A percentile compares a stretch with the other conserved stretches of the same genome.
phyloP scores from a whole-genome alignment of 306 rosid genomes.

The Trifolium pratense region DNA sequence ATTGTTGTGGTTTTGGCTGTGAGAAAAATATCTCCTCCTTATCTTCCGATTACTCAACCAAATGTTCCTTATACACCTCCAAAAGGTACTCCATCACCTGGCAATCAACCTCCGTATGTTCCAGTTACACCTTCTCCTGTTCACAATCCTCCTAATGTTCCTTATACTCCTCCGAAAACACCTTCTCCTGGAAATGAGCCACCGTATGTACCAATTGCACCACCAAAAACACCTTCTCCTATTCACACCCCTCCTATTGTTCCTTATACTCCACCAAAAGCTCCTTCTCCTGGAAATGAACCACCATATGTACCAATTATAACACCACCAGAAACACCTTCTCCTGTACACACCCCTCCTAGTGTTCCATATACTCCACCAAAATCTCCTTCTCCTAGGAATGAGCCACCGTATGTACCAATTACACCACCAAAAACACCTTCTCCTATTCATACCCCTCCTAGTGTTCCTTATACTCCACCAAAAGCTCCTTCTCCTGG shows the following conservation, averaged over 20 bases:
- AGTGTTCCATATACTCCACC: constrained; percentile 24
- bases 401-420: background rate
- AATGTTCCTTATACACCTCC: constrained; percentile 17
- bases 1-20: constrained; percentile 61
- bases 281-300: too few species aligned
- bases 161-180: background rate
- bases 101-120: background rate
- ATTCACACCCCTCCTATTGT: background rate
- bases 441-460: background rate
- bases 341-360: constrained; percentile 5
- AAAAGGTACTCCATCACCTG: background rate
- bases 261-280: background rate
- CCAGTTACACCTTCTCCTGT: constrained; percentile 19
- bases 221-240: background rate
- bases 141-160: constrained; percentile 11
- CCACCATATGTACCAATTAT: background rate
- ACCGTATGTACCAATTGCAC: background rate
- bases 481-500: background rate
- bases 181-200: background rate
- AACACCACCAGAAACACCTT: constrained; percentile 25
- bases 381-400: background rate
- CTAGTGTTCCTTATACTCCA: background rate
- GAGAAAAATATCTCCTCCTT: constrained; percentile 19
- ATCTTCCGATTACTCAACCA: constrained; percentile 26
- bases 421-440: background rate